Conservation (phyloP, 345 rosid species). For the Clausena lansium region DNA sequence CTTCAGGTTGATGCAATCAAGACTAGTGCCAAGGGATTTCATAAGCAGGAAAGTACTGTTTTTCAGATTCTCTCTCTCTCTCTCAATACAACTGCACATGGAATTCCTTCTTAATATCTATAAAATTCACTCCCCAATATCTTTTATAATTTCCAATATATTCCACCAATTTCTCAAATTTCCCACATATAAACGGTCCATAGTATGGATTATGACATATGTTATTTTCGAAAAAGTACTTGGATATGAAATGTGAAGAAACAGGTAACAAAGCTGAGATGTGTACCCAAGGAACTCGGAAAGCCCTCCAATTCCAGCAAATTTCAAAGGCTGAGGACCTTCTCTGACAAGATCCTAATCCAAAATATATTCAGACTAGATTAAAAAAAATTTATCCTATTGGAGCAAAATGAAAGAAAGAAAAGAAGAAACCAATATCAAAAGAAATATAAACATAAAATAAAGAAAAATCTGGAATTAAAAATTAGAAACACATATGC, state of each 20-base stretch:
- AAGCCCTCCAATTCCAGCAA: slow-evolving; percentile 87
- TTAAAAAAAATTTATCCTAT: slow-evolving; percentile 2
- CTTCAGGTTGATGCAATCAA: not conserved
- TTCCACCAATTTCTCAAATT: not conserved
- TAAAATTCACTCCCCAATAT: not conserved
- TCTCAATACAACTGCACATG: not conserved
- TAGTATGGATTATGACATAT: not conserved
- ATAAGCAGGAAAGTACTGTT: not conserved
- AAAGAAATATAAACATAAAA: slow-evolving; percentile 6
- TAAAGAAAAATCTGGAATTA: slow-evolving; percentile 19
- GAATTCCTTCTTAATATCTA: not conserved
- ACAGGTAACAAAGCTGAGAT: slow-evolving; percentile 15
- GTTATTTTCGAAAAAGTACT: not conserved
- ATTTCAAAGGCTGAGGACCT: slow-evolving; percentile 74
- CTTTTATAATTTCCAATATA: not conserved
- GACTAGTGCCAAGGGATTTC: not conserved
- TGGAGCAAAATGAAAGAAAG: not conserved
- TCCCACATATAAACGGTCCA: not conserved
- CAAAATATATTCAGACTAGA: slow-evolving; percentile 16
- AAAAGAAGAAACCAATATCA: not conserved
- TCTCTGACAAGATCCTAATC: slow-evolving; percentile 75
- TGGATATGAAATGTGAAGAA: not conserved
- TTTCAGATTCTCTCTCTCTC: not conserved
- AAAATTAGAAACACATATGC: slow-evolving; percentile 31
- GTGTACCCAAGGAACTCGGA: slow-evolving; percentile 89